These are phyloP conservation scores for Trapa bicornis DNA, from an alignment of 345 rosid genomes.

Conservation along the genomic window DNA sequence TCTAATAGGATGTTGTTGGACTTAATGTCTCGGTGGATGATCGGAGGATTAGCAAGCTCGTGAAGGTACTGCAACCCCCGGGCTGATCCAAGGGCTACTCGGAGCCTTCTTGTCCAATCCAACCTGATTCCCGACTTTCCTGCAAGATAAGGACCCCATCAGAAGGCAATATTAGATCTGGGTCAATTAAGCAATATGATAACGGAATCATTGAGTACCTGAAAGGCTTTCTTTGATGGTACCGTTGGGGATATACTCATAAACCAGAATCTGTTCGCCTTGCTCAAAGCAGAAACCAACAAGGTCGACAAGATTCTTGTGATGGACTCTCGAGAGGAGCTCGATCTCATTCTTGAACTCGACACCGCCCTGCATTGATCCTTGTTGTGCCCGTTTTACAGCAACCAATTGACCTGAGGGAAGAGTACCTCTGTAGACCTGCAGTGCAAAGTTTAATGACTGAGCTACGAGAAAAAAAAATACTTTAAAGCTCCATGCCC, in stretches of 20 bases:
- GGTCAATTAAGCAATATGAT: not conserved
- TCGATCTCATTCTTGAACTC: slow-evolving; percentile 88
- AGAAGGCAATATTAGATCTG: not conserved
- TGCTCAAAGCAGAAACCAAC: slow-evolving; percentile 63
- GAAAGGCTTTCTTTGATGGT: slow-evolving; percentile 50
- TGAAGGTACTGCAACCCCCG: slow-evolving; percentile 83
- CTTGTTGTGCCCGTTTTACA: slow-evolving; percentile 72
- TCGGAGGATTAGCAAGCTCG: slow-evolving; percentile 90
- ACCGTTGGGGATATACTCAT: slow-evolving; percentile 63
- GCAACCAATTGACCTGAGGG: slow-evolving; percentile 47
- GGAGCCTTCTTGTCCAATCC: slow-evolving; percentile 75
- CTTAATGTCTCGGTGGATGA: slow-evolving; percentile 88
- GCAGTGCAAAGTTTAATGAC: slow-evolving; percentile 1
- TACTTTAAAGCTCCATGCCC: not conserved
- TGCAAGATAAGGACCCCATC: slow-evolving; percentile 14
- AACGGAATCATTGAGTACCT: slow-evolving; percentile 23
- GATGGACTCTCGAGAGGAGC: slow-evolving; percentile 82
- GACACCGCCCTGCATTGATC: slow-evolving; percentile 66
- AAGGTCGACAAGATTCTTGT: slow-evolving; percentile 61
- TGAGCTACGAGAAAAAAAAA: not conserved
- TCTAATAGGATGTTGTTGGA: slow-evolving; percentile 73
- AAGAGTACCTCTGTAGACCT: slow-evolving; percentile 70
- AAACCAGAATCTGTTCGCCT: slow-evolving; percentile 65
- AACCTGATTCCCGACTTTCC: slow-evolving; percentile 69
- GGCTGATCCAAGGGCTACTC: slow-evolving; percentile 66